Percentiles rank a stretch among this genome's conserved stretches.
Conservation (phyloP, 2,329 filamentous ascomycete genomes). For the Colletotrichum musicola region DNA sequence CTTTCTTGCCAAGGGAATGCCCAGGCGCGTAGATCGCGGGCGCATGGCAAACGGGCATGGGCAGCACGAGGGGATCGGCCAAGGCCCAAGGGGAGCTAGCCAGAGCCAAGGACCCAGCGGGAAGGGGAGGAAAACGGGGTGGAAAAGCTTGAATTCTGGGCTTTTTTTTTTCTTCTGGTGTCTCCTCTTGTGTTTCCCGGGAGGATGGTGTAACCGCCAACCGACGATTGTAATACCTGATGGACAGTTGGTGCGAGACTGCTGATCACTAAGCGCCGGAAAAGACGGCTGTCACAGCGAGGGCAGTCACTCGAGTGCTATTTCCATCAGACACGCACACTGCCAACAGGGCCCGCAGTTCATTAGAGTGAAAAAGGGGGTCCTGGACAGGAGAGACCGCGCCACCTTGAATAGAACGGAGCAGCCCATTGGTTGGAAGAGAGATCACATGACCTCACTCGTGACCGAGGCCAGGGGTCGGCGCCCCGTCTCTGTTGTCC, state of each 20-base stretch:
- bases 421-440: neutral
- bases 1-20: conserved; percentile 33
- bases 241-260: neutral
- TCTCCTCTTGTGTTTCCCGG: conserved; percentile 2
- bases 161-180: neutral
- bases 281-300: neutral
- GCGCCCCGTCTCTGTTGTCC: conserved; percentile 15
- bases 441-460: neutral
- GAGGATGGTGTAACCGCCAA: neutral
- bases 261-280: neutral
- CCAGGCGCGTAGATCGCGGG: conserved; percentile 36
- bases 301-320: neutral
- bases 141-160: conserved; percentile 31
- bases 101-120: conserved; percentile 24
- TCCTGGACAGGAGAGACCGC: neutral
- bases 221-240: neutral
- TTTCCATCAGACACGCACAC: conserved; percentile 1
- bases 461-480: conserved; percentile 13
- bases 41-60: conserved; percentile 11
- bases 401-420: neutral
- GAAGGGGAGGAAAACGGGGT: conserved; percentile 1
- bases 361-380: conserved; percentile 20
- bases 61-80: conserved; percentile 8
- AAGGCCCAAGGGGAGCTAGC: conserved; percentile 32
- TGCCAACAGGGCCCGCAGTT: conserved; percentile 24